Evolutionary conservation across 2,329 filamentous ascomycete species (phyloP).

Genomic region (Stenocarpella maydis): DNA sequence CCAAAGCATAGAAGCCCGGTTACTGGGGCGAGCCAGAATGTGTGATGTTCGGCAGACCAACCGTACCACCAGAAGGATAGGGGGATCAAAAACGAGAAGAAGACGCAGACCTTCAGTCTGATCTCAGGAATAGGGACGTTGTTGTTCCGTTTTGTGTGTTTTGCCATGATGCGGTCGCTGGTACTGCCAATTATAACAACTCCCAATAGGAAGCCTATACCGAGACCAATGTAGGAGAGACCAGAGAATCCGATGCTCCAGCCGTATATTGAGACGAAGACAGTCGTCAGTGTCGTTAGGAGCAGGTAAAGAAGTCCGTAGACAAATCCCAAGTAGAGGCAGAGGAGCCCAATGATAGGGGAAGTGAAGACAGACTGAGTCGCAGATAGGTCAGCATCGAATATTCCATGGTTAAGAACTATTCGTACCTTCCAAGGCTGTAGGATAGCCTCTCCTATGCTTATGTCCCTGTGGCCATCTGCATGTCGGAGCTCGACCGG

Average conservation of each 20-base stretch:
- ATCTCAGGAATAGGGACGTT: background rate
- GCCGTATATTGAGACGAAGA: background rate
- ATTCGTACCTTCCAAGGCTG: constrained; percentile 1
- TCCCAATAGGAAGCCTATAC: background rate
- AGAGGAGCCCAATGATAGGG: background rate
- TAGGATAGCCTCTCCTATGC: background rate
- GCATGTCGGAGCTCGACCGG: constrained; percentile 3
- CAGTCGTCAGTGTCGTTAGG: background rate
- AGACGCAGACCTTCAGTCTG: constrained; percentile 3
- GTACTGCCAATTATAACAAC: background rate
- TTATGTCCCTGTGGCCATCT: background rate
- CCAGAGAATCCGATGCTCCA: constrained; percentile 7
- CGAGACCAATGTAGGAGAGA: constrained; percentile 1
- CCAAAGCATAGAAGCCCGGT: constrained; percentile 60
- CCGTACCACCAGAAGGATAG: constrained; percentile 46
- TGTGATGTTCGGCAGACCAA: constrained; percentile 37
- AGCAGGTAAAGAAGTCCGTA: background rate
- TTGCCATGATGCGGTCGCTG: constrained; percentile 4
- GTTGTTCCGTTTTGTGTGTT: constrained; percentile 1
- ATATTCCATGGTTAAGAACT: too few species aligned
- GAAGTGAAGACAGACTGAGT: constrained; percentile 3
- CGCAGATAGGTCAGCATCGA: background rate
- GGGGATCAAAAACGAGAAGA: constrained; percentile 47
- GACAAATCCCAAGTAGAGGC: background rate
- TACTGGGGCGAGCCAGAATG: constrained; percentile 49